A percentile compares a stretch with the other conserved stretches of the same genome.
phyloP scores from a whole-genome alignment of 106 monocot genomes.

The Platanthera zijinensis region DNA sequence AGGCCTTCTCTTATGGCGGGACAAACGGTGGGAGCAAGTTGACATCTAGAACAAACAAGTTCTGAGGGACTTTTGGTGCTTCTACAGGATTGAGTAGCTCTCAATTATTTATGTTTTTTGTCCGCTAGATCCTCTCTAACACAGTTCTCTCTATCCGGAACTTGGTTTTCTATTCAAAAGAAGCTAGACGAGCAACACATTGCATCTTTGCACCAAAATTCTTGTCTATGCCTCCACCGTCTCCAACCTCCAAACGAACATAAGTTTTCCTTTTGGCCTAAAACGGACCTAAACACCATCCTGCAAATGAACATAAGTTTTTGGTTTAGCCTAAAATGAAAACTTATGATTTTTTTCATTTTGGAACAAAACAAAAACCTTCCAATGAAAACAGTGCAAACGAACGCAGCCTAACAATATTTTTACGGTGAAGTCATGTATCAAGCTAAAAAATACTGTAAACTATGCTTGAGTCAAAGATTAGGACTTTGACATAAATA shows the following conservation, averaged over 20 bases:
- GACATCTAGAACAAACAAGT: constrained; percentile 42
- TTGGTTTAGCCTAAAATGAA: no score
- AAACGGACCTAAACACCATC: no score
- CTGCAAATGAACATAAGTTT: no score
- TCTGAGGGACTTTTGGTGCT: constrained; percentile 33
- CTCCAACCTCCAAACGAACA: no score
- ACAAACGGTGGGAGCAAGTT: constrained; percentile 52
- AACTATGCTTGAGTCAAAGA: not conserved
- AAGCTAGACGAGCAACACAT: no score
- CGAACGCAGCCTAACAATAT: not conserved
- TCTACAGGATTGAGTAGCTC: constrained; percentile 29
- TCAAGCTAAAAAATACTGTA: not conserved
- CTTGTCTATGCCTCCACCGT: no score
- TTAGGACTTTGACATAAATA: no score
- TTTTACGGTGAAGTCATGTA: not conserved
- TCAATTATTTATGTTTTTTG: constrained; percentile 10
- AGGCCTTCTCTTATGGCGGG: constrained; percentile 36
- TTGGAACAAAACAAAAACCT: not conserved
- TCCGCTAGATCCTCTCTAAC: not conserved
- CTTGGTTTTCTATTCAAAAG: no score
- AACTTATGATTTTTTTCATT: no score
- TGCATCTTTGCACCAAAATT: no score
- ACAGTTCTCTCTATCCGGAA: not conserved
- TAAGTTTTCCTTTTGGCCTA: no score
- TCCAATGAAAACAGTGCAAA: not conserved